Percentiles rank a stretch among this genome's conserved stretches.
These are phyloP conservation scores for Colletotrichum horii DNA, from an alignment of 2,329 filamentous ascomycete genomes.

Conservation along the genomic window DNA sequence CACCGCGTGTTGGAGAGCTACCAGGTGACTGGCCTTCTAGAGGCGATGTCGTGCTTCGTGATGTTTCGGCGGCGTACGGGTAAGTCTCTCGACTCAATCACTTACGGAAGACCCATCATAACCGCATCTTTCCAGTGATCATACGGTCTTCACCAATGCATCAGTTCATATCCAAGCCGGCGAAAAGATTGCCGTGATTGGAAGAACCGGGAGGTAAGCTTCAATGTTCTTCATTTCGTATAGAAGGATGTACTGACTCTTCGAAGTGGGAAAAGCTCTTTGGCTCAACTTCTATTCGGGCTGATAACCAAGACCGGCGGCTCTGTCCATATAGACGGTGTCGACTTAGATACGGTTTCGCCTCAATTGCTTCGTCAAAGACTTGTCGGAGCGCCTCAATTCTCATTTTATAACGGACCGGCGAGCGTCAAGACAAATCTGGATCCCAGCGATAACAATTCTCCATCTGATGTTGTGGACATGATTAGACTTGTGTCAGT, in stretches of 20 bases:
- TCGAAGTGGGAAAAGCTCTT: neutral
- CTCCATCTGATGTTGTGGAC: neutral
- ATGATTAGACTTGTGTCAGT: neutral
- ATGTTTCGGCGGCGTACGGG: neutral
- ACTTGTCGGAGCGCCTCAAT: neutral
- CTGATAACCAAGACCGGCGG: neutral
- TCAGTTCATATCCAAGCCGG: neutral
- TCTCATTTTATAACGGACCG: neutral
- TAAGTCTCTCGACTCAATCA: neutral
- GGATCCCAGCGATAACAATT: neutral
- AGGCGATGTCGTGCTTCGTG: neutral
- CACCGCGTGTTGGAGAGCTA: neutral
- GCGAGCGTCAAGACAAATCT: neutral
- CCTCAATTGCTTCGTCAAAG: neutral
- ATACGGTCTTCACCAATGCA: neutral
- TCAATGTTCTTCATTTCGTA: fast-evolving
- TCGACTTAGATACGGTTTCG: neutral
- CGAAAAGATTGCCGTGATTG: neutral
- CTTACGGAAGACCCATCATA: neutral
- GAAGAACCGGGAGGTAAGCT: neutral
- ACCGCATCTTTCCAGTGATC: neutral
- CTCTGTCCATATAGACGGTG: neutral
- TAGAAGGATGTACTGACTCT: no score
- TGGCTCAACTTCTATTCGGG: neutral
- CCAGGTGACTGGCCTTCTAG: neutral